Base-by-base conservation (phyloP, 2,329 filamentous ascomycete genomes). In the Aspergillus clavatus region DNA sequence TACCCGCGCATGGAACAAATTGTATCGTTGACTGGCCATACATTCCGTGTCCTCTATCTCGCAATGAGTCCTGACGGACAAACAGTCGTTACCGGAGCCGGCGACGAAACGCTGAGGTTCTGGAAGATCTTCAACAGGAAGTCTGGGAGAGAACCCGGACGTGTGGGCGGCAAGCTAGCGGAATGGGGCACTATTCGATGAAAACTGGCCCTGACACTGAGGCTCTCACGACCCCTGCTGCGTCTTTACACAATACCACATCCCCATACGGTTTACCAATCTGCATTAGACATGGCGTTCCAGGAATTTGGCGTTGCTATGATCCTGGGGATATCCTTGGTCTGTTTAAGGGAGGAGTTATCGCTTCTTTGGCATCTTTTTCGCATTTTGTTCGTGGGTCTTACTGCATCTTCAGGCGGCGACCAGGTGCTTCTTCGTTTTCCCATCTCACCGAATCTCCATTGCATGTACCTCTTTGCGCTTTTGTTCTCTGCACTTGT, bases 1-100 rank as follows among this genome's bases (percentile, higher is more conserved):
- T 98, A 98, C 63, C 93, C 93, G 1, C 90, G 86, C 55, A 97
- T 98, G 93, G 89, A 89, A 39, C 93, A 97, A 66, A 89, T 98
- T 7, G 91, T 89, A 31, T 95, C 88, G 55, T 75, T 98, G 37
- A 98, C 93, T 0, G 93, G 93, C 0, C 93, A 98, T 67, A 98
- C 93, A 1, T 97, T 94, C 69, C 86, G 93, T 61, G 93, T 98
- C 10, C 76, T 98, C 3, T 98, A 97, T 66, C 77, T 98, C 42
- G 90, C 90, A 24, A 97, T 97, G 89, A 96, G 90, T 62, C 93
- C 93, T 1, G 91, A 97, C 61, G 93, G 93, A 14, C 82, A 90
- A 56, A 87, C 89, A 2, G 87, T 98, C 16, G 93, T 97, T 10
- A 98, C 93, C 0, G 93, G 93, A 19, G 93, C 93, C 3, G 93